Evolutionary conservation across 1,139 yeast species (phyloP).

Genomic region (Waltiozyma sp.): DNA sequence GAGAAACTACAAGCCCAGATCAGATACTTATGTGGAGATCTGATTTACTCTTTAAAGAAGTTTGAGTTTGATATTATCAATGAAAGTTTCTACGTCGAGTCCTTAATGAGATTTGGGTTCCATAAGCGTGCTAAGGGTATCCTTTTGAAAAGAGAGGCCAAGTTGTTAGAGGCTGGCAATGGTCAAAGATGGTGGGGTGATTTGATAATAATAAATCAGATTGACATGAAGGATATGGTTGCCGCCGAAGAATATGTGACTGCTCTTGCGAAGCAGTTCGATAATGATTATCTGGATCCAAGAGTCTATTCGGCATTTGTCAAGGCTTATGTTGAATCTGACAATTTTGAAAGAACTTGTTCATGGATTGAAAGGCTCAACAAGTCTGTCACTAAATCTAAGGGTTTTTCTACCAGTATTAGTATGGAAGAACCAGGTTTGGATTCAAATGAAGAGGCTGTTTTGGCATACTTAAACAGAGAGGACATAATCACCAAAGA

Average conservation of each 20-base stretch:
- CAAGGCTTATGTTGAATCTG: constrained; percentile 6
- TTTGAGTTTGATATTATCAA: constrained; percentile 14
- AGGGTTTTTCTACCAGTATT: constrained; percentile 6
- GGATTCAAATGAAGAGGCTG: constrained; percentile 11
- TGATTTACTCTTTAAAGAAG: constrained; percentile 12
- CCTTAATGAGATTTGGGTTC: constrained; percentile 20
- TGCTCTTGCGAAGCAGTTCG: constrained; percentile 2
- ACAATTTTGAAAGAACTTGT: constrained; percentile 4
- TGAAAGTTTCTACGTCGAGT: constrained; percentile 14
- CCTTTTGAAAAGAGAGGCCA: constrained; percentile 11
- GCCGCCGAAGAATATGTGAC: constrained; percentile 17
- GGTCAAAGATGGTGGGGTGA: constrained; percentile 29
- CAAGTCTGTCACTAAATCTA: constrained; percentile 2
- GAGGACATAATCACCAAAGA: constrained; percentile 9
- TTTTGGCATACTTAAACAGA: constrained; percentile 6
- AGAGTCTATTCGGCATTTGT: constrained; percentile 13
- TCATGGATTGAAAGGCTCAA: constrained; percentile 9
- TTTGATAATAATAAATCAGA: constrained; percentile 22
- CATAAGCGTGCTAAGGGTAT: constrained; percentile 20
- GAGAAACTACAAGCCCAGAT: constrained; percentile 7
- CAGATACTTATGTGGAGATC: constrained; percentile 11
- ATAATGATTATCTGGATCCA: constrained; percentile 9
- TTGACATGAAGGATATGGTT: constrained; percentile 21
- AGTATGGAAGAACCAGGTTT: constrained; percentile 8
- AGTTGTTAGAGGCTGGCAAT: constrained; percentile 13